Percentiles rank a stretch among this genome's conserved stretches.
Evolutionary conservation across 176 grass and related monocot species (phyloP).

Genomic region (Miscanthus lutarioriparius): DNA sequence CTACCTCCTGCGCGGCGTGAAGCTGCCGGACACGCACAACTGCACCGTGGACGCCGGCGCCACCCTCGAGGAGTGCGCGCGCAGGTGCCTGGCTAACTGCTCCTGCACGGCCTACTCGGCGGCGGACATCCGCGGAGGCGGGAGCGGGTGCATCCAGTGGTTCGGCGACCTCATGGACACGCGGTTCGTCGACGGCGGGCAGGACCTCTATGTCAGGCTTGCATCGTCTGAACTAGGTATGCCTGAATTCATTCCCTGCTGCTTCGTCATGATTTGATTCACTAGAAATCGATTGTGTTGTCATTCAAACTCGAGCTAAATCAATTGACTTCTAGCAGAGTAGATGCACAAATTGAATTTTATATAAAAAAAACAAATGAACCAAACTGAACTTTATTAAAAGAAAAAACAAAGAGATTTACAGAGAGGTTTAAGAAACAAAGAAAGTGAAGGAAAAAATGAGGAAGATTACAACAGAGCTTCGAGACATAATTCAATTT

Average conservation of each 20-base stretch:
- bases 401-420: too few relatives aligned
- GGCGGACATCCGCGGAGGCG: slow-evolving; percentile 36
- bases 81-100: slow-evolving; percentile 40
- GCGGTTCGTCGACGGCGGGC: slow-evolving; percentile 19
- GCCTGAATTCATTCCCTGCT: neutral
- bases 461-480: too few relatives aligned
- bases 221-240: slow-evolving; percentile 45
- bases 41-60: slow-evolving; percentile 3
- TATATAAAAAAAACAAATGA: too few relatives aligned
- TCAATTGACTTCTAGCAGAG: too few relatives aligned
- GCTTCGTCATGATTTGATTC: neutral
- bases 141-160: slow-evolving; percentile 64
- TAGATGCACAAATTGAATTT: too few relatives aligned
- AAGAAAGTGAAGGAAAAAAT: too few relatives aligned
- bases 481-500: too few relatives aligned
- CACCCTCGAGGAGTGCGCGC: slow-evolving; percentile 21
- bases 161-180: slow-evolving; percentile 51
- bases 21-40: slow-evolving; percentile 54
- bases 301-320: too few relatives aligned
- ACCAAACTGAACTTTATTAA: too few relatives aligned
- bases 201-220: slow-evolving; percentile 49
- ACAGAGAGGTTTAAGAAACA: too few relatives aligned
- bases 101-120: slow-evolving; percentile 45
- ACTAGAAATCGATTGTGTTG: too few relatives aligned
- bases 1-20: slow-evolving; percentile 34